Evolutionary conservation across 2,329 filamentous ascomycete genomes (phyloP).

Genomic region (Chrysoporthe deuterocubensis): DNA sequence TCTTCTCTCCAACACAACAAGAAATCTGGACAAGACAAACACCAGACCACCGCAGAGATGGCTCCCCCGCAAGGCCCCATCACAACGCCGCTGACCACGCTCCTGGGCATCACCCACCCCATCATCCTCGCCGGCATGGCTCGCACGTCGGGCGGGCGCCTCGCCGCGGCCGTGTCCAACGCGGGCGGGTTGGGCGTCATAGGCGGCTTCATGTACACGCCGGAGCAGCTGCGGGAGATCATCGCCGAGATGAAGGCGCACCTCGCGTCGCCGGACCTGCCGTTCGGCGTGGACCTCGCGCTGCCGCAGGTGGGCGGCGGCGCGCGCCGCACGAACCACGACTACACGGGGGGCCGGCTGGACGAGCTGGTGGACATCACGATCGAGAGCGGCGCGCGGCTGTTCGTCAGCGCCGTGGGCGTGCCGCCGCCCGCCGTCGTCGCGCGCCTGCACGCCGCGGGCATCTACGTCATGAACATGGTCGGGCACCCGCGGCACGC

Average conservation of each 20-base stretch:
- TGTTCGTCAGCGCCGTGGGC: slow-evolving; percentile 89
- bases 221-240: slow-evolving; percentile 75
- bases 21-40: not conserved
- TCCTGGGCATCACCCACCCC: slow-evolving; percentile 85
- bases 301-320: slow-evolving; percentile 84
- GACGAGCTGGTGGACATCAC: slow-evolving; percentile 87
- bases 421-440: slow-evolving; percentile 78
- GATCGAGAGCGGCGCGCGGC: slow-evolving; percentile 77
- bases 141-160: slow-evolving; percentile 74
- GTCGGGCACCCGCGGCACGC: slow-evolving; percentile 92
- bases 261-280: slow-evolving; percentile 67
- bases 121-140: slow-evolving; percentile 96
- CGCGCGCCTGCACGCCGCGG: slow-evolving; percentile 75
- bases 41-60: not conserved
- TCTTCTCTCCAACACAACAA: too few relatives aligned
- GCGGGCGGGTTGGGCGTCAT: slow-evolving; percentile 83
- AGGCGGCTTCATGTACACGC: slow-evolving; percentile 73
- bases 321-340: slow-evolving; percentile 90
- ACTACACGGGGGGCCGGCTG: slow-evolving; percentile 89
- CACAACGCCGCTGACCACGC: slow-evolving; percentile 75
- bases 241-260: slow-evolving; percentile 83
- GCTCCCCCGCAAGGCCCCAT: slow-evolving; percentile 55
- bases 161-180: slow-evolving; percentile 87
- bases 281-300: slow-evolving; percentile 90
- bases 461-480: slow-evolving; percentile 95